Conservation (phyloP, 495 filamentous ascomycete genomes). For the Opeltia flavorubescens region DNA sequence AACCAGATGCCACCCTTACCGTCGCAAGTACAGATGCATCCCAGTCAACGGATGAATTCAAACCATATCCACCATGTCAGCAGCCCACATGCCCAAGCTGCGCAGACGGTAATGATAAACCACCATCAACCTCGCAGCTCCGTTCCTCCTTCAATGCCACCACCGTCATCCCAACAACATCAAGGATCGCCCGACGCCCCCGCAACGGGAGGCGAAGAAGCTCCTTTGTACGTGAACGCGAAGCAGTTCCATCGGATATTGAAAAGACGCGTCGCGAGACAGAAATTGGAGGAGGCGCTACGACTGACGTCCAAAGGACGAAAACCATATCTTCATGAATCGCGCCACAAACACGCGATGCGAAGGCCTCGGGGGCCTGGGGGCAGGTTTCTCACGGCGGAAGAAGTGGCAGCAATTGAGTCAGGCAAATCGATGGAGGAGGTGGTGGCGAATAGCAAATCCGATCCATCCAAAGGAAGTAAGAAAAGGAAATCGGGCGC, state of each 20-base stretch:
- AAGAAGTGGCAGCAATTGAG: slow-evolving; percentile 90
- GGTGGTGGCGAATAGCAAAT: slow-evolving; percentile 21
- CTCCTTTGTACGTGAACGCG: slow-evolving; percentile 92
- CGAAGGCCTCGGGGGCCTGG: slow-evolving; percentile 89
- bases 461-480: slow-evolving; percentile 16
- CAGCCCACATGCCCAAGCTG: slow-evolving; percentile 32
- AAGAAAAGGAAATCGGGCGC: slow-evolving; percentile 37
- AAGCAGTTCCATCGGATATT: slow-evolving; percentile 98
- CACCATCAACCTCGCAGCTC: slow-evolving; percentile 33
- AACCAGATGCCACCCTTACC: slow-evolving; percentile 38
- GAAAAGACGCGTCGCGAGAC: slow-evolving; percentile 82
- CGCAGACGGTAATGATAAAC: slow-evolving; percentile 35
- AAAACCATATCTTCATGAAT: slow-evolving; percentile 96
- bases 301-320: slow-evolving; percentile 87
- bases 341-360: slow-evolving; percentile 99
- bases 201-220: slow-evolving; percentile 67
- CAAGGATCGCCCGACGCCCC: slow-evolving; percentile 76
- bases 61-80: slow-evolving; percentile 34
- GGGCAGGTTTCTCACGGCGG: slow-evolving; percentile 92
- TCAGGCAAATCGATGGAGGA: slow-evolving; percentile 24
- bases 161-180: slow-evolving; percentile 41
- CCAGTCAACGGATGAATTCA: slow-evolving; percentile 30
- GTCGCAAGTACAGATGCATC: slow-evolving; percentile 33
- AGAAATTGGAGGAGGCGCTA: slow-evolving; percentile 82
- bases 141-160: slow-evolving; percentile 33